phyloP scores from a whole-genome alignment of 1,139 yeast species.

The Magnusiomyces tetraspermus region DNA sequence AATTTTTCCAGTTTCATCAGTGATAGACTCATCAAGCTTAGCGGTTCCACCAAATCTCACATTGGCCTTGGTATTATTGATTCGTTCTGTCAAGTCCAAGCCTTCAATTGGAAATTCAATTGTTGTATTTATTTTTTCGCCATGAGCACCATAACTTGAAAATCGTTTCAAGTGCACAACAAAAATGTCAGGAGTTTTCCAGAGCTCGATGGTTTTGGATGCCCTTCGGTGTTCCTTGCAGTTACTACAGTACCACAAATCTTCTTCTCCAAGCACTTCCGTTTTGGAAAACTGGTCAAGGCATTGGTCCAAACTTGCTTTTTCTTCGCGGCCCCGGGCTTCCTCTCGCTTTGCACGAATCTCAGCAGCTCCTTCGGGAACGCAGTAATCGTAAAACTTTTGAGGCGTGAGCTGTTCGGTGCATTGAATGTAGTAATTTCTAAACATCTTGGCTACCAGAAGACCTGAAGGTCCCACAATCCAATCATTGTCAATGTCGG shows the following conservation, averaged over 20 bases:
- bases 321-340: constrained; percentile 38
- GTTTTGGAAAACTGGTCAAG: constrained; percentile 65
- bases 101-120: constrained; percentile 86
- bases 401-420: not conserved
- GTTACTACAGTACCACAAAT: constrained; percentile 87
- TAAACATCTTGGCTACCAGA: not conserved
- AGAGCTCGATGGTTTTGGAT: constrained; percentile 78
- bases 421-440: not conserved
- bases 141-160: constrained; percentile 72
- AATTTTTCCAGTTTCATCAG: constrained; percentile 16
- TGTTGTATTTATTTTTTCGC: constrained; percentile 79
- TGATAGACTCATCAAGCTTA: not conserved
- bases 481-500: not conserved
- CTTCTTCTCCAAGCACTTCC: constrained; percentile 80
- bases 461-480: constrained; percentile 4
- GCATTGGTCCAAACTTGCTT: constrained; percentile 63
- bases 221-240: constrained; percentile 90
- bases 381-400: constrained; percentile 14
- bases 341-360: constrained; percentile 37
- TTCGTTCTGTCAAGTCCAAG: constrained; percentile 56
- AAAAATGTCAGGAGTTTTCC: constrained; percentile 86
- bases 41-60: constrained; percentile 2
- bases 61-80: constrained; percentile 31
- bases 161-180: constrained; percentile 87
- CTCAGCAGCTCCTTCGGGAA: constrained; percentile 33